Base-by-base conservation (phyloP, 2,329 filamentous ascomycete genomes). In the Fusarium chaquense region DNA sequence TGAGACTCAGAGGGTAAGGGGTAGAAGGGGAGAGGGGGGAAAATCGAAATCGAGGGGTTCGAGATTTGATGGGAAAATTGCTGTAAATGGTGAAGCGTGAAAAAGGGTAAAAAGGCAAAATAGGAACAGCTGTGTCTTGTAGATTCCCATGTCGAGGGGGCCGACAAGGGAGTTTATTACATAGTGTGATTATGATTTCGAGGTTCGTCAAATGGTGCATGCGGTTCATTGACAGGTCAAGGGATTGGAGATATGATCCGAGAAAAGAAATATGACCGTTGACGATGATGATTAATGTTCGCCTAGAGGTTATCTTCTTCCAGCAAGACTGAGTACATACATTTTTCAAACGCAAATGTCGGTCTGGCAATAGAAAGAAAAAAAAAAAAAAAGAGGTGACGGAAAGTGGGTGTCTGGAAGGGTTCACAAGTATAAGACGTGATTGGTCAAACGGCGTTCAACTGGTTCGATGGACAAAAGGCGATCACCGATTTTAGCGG, bases 401-500 rank as follows among this genome's bases (percentile, higher is more conserved):
- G 50, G 53, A 62, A 56, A 52, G 64, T 65, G 65, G 58, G 45
- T 71, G 67, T 71, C 58, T 62, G 58, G 62, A 59, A 71, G 67
- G 50, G 45, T 57, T 51, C 41, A 58, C 16, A 36, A 33, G 36
- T 58, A 45, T 54, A 62, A 65, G 67, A 58, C 55, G 41, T 74
- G 71, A 74, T 74, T 74, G 64, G 72, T 9, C 26, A 55, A 51
- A 20, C 24, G 32, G 4, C 30, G 44, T 41, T 51, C 62, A 50
- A 38, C 67, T 73, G 71, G 69, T 62, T 58, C 69, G 71, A 72
- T 69, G 64, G 24, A 24, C 69, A 67, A 62, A 59, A 60, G 65
- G 59, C 62, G 70, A 74, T 70, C 72, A 65, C 51, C 67, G 71
- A 74, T 73, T 43, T 60, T 49, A 62, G 71, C 65, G 71, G 69